phyloP scores from a whole-genome alignment of 176 grass and related monocot species.

The Microstegium vimineum region DNA sequence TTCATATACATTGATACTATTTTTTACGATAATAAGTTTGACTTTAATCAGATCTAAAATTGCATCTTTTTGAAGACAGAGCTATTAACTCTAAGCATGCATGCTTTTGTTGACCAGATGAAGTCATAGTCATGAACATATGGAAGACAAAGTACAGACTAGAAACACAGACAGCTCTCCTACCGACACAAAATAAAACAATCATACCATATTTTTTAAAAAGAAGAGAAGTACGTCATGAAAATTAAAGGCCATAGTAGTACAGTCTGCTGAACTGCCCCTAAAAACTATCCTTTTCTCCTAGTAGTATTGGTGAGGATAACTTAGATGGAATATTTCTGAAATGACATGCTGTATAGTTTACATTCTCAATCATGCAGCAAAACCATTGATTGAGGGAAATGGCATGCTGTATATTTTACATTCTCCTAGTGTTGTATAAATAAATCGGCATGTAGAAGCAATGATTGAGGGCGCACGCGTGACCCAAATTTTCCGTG shows the following conservation, averaged over 20 bases:
- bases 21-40: background rate
- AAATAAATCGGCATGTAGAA: background rate
- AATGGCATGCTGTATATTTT: too few relatives aligned
- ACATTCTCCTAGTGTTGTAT: background rate
- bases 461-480: constrained; percentile 32
- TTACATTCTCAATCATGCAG: constrained; percentile 18
- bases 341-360: background rate
- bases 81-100: background rate
- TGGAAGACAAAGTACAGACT: background rate
- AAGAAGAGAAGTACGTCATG: too few relatives aligned
- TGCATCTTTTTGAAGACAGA: background rate
- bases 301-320: background rate
- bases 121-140: background rate
- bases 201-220: background rate
- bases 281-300: background rate
- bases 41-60: background rate
- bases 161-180: background rate
- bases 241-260: background rate
- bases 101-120: background rate
- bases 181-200: background rate
- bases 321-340: background rate
- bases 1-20: background rate
- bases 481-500: background rate
- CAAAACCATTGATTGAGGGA: background rate
- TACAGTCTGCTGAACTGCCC: background rate